Percentiles rank a stretch among this genome's conserved stretches.
Conservation (phyloP, 345 rosid genomes). For the Rhizophora mangle region DNA sequence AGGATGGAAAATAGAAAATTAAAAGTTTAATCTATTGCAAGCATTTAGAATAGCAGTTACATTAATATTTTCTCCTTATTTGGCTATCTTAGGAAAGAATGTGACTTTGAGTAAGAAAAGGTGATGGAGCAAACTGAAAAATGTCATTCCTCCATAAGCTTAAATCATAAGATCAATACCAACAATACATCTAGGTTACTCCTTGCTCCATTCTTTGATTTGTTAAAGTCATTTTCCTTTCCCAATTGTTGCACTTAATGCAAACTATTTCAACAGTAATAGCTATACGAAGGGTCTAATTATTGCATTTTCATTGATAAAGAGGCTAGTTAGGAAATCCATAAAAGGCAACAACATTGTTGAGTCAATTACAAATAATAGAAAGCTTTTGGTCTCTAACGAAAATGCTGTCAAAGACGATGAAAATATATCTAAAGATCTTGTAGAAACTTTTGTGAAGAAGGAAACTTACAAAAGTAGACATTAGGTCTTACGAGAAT, state of each 20-base stretch:
- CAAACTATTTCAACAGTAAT: not conserved
- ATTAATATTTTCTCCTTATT: not conserved
- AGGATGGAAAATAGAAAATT: no score
- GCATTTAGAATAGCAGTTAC: not conserved
- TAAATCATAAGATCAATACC: not conserved
- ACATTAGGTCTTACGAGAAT: not conserved
- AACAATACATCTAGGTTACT: constrained; percentile 6
- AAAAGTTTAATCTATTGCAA: not conserved
- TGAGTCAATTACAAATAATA: not conserved
- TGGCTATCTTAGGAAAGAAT: no score
- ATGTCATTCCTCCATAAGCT: not conserved
- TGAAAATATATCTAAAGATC: no score
- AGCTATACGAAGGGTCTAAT: constrained; percentile 8
- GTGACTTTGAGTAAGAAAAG: constrained; percentile 13
- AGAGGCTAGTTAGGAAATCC: constrained; percentile 1
- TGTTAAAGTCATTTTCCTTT: constrained; percentile 4
- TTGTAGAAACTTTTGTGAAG: not conserved
- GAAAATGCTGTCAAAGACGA: no score
- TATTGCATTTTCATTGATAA: constrained; percentile 12
- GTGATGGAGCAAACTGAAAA: not conserved
- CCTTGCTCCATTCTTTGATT: not conserved
- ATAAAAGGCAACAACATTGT: not conserved
- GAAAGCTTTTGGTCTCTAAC: no score
- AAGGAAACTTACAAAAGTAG: not conserved
- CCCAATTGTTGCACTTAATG: not conserved